Base-by-base conservation (phyloP, 148 eudicot genomes). In the Persicaria tinctoria region DNA sequence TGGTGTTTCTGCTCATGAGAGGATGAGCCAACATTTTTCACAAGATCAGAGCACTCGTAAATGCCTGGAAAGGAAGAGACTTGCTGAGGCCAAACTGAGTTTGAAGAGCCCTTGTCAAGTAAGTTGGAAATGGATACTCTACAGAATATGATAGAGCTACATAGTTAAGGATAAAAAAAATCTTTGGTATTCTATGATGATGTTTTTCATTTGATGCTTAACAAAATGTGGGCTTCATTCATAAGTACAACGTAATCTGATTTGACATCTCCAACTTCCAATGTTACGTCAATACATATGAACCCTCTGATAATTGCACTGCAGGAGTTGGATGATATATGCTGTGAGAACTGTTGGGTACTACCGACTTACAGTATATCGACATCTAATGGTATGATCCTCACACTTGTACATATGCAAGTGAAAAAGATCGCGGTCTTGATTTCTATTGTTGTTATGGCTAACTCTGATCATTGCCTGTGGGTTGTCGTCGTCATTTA, bases 291-390 rank as follows among this genome's bases (percentile, higher is more conserved):
- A 54, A 54, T 54, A 54, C n/a, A 13, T 54, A 18, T 27, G 27
- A 57, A 6, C 3, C 68, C 44, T 60, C 44, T 60, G 68, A 8
- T 60, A 60, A 10, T 66, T 14, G 14, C 4, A 66, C 41, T 66
- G 18, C 70, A 91, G 97, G 89, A 85, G 50, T 76, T 91, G 82
- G 93, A 89, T 83, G 77, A 75, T 51, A 77, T 88, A 54, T 89
- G 93, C 76, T 45, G 75, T 46, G 77, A 69, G 73, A 89, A 86
- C 83, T 77, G 64, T 44, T 91, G 93, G 97, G 74, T 71, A n/a
- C 78, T 84, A 51, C 92, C 97, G 50, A 80, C 83, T n/a, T 89
- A 86, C 77, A 70, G 50, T 74, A 51, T 86, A 70, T 79, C 84
- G 41, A 72, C 82, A 47, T 76, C 75, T 60, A 82, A 84, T 72